Conservation (phyloP, 176 grass and related monocot species). For the Oryza officinalis region DNA sequence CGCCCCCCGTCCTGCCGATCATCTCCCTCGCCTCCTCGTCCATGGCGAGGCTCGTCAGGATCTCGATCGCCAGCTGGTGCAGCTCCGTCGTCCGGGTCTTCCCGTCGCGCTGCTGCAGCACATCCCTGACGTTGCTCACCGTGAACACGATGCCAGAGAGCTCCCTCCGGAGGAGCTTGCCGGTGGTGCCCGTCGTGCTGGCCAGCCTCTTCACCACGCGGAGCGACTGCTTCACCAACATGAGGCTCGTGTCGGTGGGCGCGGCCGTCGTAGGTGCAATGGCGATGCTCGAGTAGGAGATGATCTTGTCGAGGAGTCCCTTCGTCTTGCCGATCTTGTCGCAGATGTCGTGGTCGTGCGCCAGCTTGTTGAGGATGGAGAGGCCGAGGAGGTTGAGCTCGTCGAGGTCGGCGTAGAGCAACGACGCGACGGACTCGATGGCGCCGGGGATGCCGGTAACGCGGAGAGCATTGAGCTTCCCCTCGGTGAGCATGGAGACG, state of each 20-base stretch:
- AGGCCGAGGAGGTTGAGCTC: conserved; percentile 65
- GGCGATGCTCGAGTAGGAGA: conserved; percentile 48
- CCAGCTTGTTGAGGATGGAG: conserved; percentile 66
- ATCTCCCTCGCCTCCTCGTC: conserved; percentile 58
- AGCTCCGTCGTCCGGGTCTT: conserved; percentile 17
- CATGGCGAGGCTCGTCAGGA: conserved; percentile 68
- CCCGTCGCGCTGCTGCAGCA: conserved; percentile 38
- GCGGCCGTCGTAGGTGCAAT: background rate
- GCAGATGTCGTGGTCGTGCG: conserved; percentile 67
- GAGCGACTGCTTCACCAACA: conserved; percentile 60
- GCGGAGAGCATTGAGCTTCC: conserved; percentile 49
- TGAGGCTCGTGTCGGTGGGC: conserved; percentile 17
- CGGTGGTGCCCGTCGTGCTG: conserved; percentile 56
- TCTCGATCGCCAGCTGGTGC: conserved; percentile 58
- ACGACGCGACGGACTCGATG: conserved; percentile 59
- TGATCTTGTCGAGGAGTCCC: conserved; percentile 67
- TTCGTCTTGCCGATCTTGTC: conserved; percentile 64
- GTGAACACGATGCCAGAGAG: conserved; percentile 65
- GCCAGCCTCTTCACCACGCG: conserved; percentile 69
- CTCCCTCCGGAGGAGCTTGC: conserved; percentile 52
- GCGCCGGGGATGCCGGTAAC: conserved; percentile 48
- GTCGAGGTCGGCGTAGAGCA: conserved; percentile 49
- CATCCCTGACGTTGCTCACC: conserved; percentile 62
- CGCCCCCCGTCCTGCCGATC: conserved; percentile 60
- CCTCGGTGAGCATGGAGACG: conserved; percentile 44